These are phyloP conservation scores for Epichloe elymi DNA, from an alignment of 2,329 filamentous ascomycete species.

Conservation along the genomic window DNA sequence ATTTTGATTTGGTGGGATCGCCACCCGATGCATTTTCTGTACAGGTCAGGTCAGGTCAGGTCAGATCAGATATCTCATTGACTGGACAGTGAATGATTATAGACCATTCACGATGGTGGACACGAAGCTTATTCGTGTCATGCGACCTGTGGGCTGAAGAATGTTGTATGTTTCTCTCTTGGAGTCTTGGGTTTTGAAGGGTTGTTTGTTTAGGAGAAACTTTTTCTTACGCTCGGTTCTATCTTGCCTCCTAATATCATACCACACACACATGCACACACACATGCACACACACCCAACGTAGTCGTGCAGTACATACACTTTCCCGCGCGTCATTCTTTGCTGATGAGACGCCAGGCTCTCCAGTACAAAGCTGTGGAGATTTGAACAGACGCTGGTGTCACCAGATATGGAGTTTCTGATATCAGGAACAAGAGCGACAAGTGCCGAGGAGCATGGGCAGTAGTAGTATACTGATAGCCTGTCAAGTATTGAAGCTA, in stretches of 20 bases:
- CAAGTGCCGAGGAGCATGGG: not conserved
- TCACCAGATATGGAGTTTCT: not conserved
- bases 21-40: slow-evolving; percentile 12
- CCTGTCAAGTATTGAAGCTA: not conserved
- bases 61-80: slow-evolving; percentile 3
- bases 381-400: too few relatives aligned
- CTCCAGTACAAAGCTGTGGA: too few relatives aligned
- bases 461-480: not conserved
- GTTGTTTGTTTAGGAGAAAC: slow-evolving; percentile 21
- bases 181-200: slow-evolving; percentile 27
- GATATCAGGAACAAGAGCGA: not conserved
- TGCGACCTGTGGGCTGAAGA: slow-evolving; percentile 13
- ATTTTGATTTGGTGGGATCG: slow-evolving; percentile 7
- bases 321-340: too few relatives aligned
- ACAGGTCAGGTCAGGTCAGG: slow-evolving; percentile 12
- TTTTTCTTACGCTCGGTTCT: slow-evolving; percentile 20
- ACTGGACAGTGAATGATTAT: slow-evolving; percentile 7
- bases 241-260: slow-evolving; percentile 11
- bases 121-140: slow-evolving; percentile 11
- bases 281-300: not conserved
- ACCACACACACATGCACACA: not conserved
- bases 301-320: too few relatives aligned
- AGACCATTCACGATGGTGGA: slow-evolving; percentile 13
- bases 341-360: too few relatives aligned
- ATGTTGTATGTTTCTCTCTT: slow-evolving; percentile 22